Percentiles rank a stretch among this genome's conserved stretches.
Conservation (phyloP, 2,329 filamentous ascomycete genomes). For the Diaporthe vaccinii region DNA sequence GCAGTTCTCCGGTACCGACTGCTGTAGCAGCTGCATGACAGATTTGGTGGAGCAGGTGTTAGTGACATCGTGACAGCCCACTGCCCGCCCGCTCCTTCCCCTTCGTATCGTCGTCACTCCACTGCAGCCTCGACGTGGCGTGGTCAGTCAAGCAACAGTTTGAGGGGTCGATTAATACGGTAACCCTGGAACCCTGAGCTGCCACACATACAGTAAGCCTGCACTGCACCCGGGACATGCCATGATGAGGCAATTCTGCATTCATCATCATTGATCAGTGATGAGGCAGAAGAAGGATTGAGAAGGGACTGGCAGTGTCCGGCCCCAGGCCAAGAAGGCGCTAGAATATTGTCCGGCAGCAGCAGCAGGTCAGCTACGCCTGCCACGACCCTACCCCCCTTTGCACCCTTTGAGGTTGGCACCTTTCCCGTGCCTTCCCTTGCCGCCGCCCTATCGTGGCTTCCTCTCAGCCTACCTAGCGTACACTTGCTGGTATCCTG, state of each 20-base stretch:
- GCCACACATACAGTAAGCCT: neutral
- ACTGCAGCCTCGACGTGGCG: constrained; percentile 35
- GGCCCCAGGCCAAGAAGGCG: constrained; percentile 9
- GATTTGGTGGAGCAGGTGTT: constrained; percentile 30
- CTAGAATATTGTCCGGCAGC: constrained; percentile 34
- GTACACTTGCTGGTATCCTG: neutral
- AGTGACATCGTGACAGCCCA: constrained; percentile 35
- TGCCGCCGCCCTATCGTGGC: constrained; percentile 9
- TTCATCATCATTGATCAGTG: neutral
- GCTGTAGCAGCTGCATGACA: constrained; percentile 33
- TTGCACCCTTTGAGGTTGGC: neutral
- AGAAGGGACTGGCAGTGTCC: neutral
- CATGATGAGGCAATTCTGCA: neutral
- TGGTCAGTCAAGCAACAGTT: neutral
- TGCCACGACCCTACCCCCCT: neutral
- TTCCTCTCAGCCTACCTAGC: neutral
- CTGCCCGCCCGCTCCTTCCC: neutral
- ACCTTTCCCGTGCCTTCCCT: neutral
- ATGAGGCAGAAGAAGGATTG: neutral
- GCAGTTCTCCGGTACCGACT: constrained; percentile 9
- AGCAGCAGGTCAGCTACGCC: neutral
- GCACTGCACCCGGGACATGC: neutral
- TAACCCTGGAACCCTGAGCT: neutral
- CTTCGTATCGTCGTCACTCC: constrained; percentile 34
- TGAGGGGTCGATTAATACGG: neutral